Evolutionary conservation across 139 green algal species (phyloP), one percentile per base, ranked within the genome.

Genomic region (Chlamydomonas urium): DNA sequence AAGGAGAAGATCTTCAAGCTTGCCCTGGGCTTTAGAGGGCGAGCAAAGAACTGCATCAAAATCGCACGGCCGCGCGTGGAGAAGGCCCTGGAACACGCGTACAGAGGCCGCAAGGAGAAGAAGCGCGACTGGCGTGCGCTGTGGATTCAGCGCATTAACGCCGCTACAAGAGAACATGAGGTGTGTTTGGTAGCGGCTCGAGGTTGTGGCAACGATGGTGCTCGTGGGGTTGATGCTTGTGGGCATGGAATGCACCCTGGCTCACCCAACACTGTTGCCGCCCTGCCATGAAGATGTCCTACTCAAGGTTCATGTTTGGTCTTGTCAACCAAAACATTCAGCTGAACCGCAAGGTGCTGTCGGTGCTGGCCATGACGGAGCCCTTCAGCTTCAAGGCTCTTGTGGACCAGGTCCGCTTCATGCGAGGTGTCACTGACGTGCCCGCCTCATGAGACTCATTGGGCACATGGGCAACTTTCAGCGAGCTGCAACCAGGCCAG

Each of bases 111-210:
- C 3, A 92, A 88, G 42, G 75, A 84, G 45, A 97, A 97, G 80
- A 98, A 98, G 80, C 72, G 93, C 5, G 85, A 97, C 2, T 89
- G 89, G 74, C 80, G 95, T 1, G 74, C 75, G 0, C 77, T 98
- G n/a, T 99, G 94, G 92, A 97, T 98, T 33, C 77, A 88, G 62
- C 74, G 89, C 0, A 95, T 98, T 26, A 97, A 93, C 50, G 95
- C 95, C 14, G 95, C 82, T 14, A 71, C 87, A 0, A 78, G 89
- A 17, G 80, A 97, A 71, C 90, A 98, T 63, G 94, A 92, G 84
- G 85, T 97, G 68, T 76, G 88, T 66, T n/a, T n/a, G n/a, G n/a
- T n/a, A n/a, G n/a, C n/a, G n/a, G n/a, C n/a, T n/a, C n/a, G n/a
- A n/a, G n/a, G n/a, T n/a, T n/a, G n/a, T n/a, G n/a, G n/a, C n/a